Evolutionary conservation across 2,329 filamentous ascomycete species (phyloP).

Genomic region (Talaromyces sp.): DNA sequence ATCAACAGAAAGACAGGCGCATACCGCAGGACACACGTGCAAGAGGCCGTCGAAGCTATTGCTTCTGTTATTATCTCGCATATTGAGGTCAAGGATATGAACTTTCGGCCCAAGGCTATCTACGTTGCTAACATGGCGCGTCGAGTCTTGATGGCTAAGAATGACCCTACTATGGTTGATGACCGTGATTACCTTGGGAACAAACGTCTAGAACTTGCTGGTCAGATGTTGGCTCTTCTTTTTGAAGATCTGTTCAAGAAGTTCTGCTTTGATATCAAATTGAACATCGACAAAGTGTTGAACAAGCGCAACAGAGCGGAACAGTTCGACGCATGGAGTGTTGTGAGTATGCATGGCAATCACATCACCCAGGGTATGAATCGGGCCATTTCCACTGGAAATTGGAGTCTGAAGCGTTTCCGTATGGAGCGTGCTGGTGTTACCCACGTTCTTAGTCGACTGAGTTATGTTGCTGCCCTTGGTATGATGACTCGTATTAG

Average conservation of each 20-base stretch:
- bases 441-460: slow-evolving; percentile 89
- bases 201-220: slow-evolving; percentile 91
- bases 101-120: slow-evolving; percentile 95
- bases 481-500: slow-evolving; percentile 99
- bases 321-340: slow-evolving; percentile 81
- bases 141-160: slow-evolving; percentile 90
- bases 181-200: slow-evolving; percentile 98
- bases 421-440: slow-evolving; percentile 98
- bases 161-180: slow-evolving; percentile 86
- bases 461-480: slow-evolving; percentile 94
- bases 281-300: slow-evolving; percentile 91
- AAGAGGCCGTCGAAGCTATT: slow-evolving; percentile 90
- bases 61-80: slow-evolving; percentile 93
- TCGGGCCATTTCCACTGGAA: slow-evolving; percentile 93
- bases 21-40: slow-evolving; percentile 76
- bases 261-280: slow-evolving; percentile 84
- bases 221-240: slow-evolving; percentile 86
- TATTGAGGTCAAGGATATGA: slow-evolving; percentile 84
- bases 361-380: slow-evolving; percentile 93
- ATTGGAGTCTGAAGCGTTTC: slow-evolving; percentile 97
- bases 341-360: slow-evolving; percentile 81
- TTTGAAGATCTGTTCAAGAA: slow-evolving; percentile 99
- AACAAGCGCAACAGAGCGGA: slow-evolving; percentile 91
- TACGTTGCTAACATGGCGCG: slow-evolving; percentile 97
- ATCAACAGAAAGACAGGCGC: slow-evolving; percentile 70